A percentile compares a stretch with the other conserved stretches of the same genome.
Evolutionary conservation across 352 stramenopile species (phyloP).

Genomic region (Globisporangium heterothallicum): DNA sequence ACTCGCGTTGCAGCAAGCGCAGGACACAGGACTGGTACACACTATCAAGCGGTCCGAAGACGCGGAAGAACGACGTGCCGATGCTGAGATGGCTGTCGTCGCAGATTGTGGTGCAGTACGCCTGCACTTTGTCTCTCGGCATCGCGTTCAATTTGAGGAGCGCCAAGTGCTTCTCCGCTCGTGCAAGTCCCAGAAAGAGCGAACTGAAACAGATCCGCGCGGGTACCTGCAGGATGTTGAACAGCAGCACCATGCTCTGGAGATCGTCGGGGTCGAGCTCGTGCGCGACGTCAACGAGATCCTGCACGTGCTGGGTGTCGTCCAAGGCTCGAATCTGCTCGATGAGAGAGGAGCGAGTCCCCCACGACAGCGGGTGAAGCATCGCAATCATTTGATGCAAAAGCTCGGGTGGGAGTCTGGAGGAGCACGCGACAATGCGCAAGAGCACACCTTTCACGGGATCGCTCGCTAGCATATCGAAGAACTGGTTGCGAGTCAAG

Average conservation of each 20-base stretch:
- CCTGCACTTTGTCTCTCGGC: slow-evolving; percentile 32
- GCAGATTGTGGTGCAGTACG: slow-evolving; percentile 31
- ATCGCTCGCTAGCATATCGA: slow-evolving; percentile 33
- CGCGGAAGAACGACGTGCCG: slow-evolving; percentile 32
- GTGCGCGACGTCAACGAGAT: slow-evolving; percentile 26
- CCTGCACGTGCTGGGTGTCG: slow-evolving; percentile 23
- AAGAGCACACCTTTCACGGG: slow-evolving; percentile 52
- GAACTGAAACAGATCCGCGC: slow-evolving; percentile 30
- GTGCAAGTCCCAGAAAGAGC: slow-evolving; percentile 26
- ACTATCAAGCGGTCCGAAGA: slow-evolving; percentile 35
- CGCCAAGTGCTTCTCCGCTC: slow-evolving; percentile 18
- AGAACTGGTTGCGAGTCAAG: slow-evolving; percentile 37
- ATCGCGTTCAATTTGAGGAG: slow-evolving; percentile 31
- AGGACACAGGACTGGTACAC: slow-evolving; percentile 38
- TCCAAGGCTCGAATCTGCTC: slow-evolving; percentile 59
- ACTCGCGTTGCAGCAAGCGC: slow-evolving; percentile 24
- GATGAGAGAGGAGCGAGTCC: slow-evolving; percentile 44
- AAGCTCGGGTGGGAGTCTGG: slow-evolving; percentile 27
- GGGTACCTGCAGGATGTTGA: slow-evolving; percentile 32
- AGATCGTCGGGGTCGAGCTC: slow-evolving; percentile 34
- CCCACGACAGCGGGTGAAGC: slow-evolving; percentile 45
- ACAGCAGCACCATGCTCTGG: slow-evolving; percentile 30
- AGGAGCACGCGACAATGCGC: slow-evolving; percentile 50
- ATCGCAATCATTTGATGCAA: slow-evolving; percentile 40
- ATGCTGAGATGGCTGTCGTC: slow-evolving; percentile 15